These are phyloP conservation scores for Lenzites betulinus DNA, from an alignment of 768 basidiomycete genomes.

Conservation along the genomic window DNA sequence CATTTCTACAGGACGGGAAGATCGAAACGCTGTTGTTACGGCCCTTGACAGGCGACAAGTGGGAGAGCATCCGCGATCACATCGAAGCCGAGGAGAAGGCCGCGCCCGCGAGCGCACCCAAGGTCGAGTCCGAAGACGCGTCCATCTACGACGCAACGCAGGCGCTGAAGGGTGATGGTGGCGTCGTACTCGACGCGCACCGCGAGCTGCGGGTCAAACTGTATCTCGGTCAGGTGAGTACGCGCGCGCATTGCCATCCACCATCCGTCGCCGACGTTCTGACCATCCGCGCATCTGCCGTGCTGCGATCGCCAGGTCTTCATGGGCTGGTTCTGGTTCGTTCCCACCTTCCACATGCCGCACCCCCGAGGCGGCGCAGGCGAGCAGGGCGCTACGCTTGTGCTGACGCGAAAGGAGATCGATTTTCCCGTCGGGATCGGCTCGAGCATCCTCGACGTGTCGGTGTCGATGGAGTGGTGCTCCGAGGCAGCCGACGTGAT, in stretches of 20 bases:
- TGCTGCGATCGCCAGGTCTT: constrained; percentile 50
- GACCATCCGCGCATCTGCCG: background rate
- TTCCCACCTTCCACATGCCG: constrained; percentile 80
- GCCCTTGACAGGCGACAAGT: constrained; percentile 46
- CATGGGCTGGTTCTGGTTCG: constrained; percentile 86
- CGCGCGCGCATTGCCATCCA: background rate
- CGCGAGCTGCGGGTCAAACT: constrained; percentile 73
- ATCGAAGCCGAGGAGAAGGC: constrained; percentile 28
- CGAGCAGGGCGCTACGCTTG: constrained; percentile 39
- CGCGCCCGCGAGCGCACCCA: background rate
- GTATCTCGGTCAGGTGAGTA: constrained; percentile 65
- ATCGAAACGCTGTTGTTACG: constrained; percentile 47
- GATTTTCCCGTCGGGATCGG: constrained; percentile 83
- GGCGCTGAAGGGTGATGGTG: constrained; percentile 35
- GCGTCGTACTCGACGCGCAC: constrained; percentile 62
- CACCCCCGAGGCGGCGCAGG: constrained; percentile 36
- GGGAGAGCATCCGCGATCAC: constrained; percentile 43
- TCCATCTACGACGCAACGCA: constrained; percentile 46
- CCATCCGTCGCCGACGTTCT: background rate
- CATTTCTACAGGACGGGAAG: constrained; percentile 40
- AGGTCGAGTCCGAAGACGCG: constrained; percentile 41
- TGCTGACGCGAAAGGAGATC: constrained; percentile 60
- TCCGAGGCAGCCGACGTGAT: constrained; percentile 21
- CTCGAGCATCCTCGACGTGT: constrained; percentile 62
- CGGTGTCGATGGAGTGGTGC: constrained; percentile 54